A percentile compares a stretch with the other conserved stretches of the same genome.
Evolutionary conservation across 1,139 yeast species (phyloP).

Genomic region (Trichomonascaceae sp.): DNA sequence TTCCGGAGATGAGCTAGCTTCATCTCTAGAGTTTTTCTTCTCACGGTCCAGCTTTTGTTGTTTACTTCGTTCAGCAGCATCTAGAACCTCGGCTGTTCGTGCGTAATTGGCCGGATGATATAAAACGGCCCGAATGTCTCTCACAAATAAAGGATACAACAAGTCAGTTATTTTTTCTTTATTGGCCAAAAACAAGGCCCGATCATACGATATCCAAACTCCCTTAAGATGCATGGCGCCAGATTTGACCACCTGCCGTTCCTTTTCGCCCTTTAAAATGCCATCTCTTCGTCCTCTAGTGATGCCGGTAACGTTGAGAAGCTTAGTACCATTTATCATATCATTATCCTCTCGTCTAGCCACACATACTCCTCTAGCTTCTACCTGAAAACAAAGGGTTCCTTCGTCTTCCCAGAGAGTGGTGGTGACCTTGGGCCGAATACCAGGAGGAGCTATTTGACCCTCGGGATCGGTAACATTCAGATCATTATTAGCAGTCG

Average conservation of each 20-base stretch:
- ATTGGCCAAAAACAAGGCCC: conserved; percentile 88
- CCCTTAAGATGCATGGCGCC: conserved; percentile 98
- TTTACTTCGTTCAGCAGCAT: conserved; percentile 26
- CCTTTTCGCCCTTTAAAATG: conserved; percentile 79
- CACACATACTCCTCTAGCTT: conserved; percentile 83
- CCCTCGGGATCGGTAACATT: conserved; percentile 43
- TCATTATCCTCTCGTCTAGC: conserved; percentile 89
- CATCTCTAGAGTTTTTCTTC: conserved; percentile 5
- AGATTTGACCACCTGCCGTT: conserved; percentile 86
- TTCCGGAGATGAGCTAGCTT: conserved; percentile 8
- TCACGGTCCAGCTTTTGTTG: conserved; percentile 8
- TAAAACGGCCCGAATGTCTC: conserved; percentile 71
- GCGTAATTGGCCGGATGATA: conserved; percentile 34
- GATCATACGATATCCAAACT: conserved; percentile 95
- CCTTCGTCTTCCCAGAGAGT: conserved; percentile 98
- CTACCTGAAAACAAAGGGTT: conserved; percentile 91
- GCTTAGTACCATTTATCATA: conserved; percentile 92
- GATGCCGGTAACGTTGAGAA: conserved; percentile 89
- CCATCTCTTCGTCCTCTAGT: conserved; percentile 96
- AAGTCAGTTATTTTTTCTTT: conserved; percentile 81
- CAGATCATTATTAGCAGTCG: conserved; percentile 4
- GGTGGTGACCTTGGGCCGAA: conserved; percentile 84
- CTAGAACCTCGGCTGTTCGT: conserved; percentile 30
- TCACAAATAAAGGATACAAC: conserved; percentile 81
- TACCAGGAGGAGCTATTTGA: conserved; percentile 54